phyloP scores from a whole-genome alignment of 495 filamentous ascomycete species.

The Penicillium crystallinum region DNA sequence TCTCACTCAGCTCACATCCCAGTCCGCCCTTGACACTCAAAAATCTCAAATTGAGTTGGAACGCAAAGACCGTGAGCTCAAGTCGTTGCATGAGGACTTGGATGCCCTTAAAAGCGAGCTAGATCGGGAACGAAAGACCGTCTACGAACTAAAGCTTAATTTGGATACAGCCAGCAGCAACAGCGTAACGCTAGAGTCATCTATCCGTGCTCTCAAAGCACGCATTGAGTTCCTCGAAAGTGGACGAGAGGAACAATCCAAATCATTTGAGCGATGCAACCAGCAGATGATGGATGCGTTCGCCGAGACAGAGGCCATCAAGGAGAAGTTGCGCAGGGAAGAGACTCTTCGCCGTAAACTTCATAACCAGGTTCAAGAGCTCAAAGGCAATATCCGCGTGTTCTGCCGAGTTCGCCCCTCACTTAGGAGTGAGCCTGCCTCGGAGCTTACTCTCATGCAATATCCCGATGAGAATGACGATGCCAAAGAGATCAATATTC shows the following conservation, averaged over 20 bases:
- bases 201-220: constrained; percentile 66
- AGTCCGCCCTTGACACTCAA: constrained; percentile 58
- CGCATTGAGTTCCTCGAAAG: constrained; percentile 85
- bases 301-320: constrained; percentile 58
- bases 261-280: constrained; percentile 72
- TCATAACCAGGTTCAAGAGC: constrained; percentile 95
- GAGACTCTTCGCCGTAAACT: constrained; percentile 87
- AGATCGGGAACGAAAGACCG: constrained; percentile 55
- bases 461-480: constrained; percentile 76
- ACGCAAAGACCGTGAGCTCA: constrained; percentile 56
- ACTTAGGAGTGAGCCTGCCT: constrained; percentile 49
- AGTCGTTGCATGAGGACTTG: constrained; percentile 47
- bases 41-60: constrained; percentile 57
- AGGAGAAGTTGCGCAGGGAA: constrained; percentile 82
- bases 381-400: constrained; percentile 98
- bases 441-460: constrained; percentile 60
- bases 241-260: constrained; percentile 76
- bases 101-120: constrained; percentile 54
- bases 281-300: constrained; percentile 71
- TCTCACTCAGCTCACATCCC: constrained; percentile 57
- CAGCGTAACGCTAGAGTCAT: constrained; percentile 64
- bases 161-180: constrained; percentile 59
- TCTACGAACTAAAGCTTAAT: constrained; percentile 52
- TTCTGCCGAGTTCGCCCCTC: constrained; percentile 95
- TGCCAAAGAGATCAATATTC: constrained; percentile 76